A percentile compares a stretch with the other conserved stretches of the same genome.
These are phyloP conservation scores for Gossypium australe DNA, from an alignment of 345 rosid species.

Conservation along the genomic window DNA sequence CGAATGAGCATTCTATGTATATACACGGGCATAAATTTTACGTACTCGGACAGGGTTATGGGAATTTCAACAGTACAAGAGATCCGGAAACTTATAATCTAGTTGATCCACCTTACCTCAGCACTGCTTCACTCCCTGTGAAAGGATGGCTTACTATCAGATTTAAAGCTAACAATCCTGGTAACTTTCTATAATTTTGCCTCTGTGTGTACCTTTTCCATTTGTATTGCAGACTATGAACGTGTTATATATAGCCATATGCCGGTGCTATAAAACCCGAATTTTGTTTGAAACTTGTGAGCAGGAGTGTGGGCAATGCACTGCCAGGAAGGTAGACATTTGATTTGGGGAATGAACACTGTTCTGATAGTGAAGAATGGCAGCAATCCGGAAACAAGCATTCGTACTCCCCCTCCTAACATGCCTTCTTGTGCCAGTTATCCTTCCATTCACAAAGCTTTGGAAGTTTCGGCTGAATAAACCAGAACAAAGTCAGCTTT, in stretches of 20 bases:
- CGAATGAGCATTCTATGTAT: conserved; percentile 34
- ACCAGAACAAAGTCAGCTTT: conserved; percentile 81
- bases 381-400: background rate
- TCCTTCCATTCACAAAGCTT: background rate
- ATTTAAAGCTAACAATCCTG: conserved; percentile 26
- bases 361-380: conserved; percentile 36
- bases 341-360: conserved; percentile 39
- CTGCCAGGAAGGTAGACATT: conserved; percentile 37
- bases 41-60: conserved; percentile 19
- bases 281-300: background rate
- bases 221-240: background rate
- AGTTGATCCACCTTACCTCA: conserved; percentile 25
- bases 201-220: background rate
- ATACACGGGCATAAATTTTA: conserved; percentile 33
- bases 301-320: conserved; percentile 30
- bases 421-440: conserved; percentile 1
- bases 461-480: background rate
- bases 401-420: background rate
- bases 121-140: conserved; percentile 15
- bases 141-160: conserved; percentile 26
- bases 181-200: background rate
- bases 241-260: background rate
- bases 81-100: conserved; percentile 22
- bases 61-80: conserved; percentile 21
- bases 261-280: background rate